Evolutionary conservation across 2,329 filamentous ascomycete genomes (phyloP), one percentile per base, ranked within the genome.

Genomic region (Scedosporium dehoogii): DNA sequence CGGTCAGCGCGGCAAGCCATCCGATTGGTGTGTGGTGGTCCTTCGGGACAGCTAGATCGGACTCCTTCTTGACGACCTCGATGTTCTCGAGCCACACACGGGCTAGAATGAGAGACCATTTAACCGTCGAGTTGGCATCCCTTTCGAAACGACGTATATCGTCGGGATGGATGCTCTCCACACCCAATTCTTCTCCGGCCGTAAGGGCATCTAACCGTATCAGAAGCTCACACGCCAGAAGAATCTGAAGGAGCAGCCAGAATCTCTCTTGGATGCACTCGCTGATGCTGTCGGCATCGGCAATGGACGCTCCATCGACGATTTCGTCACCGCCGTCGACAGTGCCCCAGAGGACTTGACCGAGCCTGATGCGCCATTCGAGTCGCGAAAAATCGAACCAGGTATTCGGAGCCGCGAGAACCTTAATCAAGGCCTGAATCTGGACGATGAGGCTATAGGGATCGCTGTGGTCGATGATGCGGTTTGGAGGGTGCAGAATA

Each of bases 361-460:
- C 88, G 1, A 91, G 76, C 12, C 87, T 80, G 63, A 91, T 87
- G 44, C 88, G 81, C 87, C 87, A 91, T 70, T 91, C 88, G 6
- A 91, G 85, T 38, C 86, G 80, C 21, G 86, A 88, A 66, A 91
- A 88, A 72, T 91, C 87, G 60, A 88, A 81, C 88, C 88, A 91
- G 56, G 89, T 82, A 62, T 87, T 86, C 61, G 85, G 80, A 6
- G 83, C 75, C 0, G 81, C 83, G 55, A 91, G 78, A 9, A 88
- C 82, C 69, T 85, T 85, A 56, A 91, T 79, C 18, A 91, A 74
- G 3, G 85, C 82, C 66, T 86, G 79, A 62, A 91, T 90, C 69
- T 91, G 88, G 42, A 89, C 85, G 53, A 86, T 80, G 21, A 91
- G 75, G 61, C 87, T 83, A 68, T 84, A 82, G 4, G 82, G 83